Evolutionary conservation across 2,329 filamentous ascomycete species (phyloP).

Genomic region (Alternaria dauci): DNA sequence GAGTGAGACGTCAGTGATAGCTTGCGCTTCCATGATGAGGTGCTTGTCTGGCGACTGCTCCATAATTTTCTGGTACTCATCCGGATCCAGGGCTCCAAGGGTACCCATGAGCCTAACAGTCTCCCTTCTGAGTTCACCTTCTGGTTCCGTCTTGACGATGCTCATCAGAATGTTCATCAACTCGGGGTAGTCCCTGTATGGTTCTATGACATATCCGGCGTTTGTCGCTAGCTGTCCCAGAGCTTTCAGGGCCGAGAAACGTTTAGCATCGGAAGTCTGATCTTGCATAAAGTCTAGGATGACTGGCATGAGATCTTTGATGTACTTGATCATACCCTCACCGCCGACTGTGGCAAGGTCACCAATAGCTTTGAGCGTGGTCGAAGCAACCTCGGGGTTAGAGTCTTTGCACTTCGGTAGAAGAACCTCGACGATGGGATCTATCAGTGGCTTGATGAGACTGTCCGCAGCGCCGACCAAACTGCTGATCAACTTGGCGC

Average conservation of each 20-base stretch:
- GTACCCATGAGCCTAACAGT: conserved; percentile 98
- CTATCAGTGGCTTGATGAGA: conserved; percentile 94
- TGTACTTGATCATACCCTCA: conserved; percentile 91
- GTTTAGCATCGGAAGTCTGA: conserved; percentile 86
- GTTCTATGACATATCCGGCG: conserved; percentile 95
- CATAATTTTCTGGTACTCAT: conserved; percentile 94
- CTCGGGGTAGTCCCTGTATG: conserved; percentile 94
- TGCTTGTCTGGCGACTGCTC: conserved; percentile 87
- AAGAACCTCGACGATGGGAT: conserved; percentile 94
- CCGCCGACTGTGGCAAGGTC: conserved; percentile 94
- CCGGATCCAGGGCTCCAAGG: conserved; percentile 91
- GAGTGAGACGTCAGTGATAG: conserved; percentile 88
- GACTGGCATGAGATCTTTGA: conserved; percentile 90
- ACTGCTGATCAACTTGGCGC: conserved; percentile 88
- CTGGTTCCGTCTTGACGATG: conserved; percentile 92
- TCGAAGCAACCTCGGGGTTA: conserved; percentile 88
- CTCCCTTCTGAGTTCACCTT: conserved; percentile 85
- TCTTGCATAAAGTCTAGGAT: conserved; percentile 95
- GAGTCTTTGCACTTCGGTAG: conserved; percentile 88
- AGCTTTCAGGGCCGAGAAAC: conserved; percentile 88
- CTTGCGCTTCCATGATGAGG: conserved; percentile 70
- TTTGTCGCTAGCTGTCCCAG: conserved; percentile 93
- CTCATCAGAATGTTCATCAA: conserved; percentile 90
- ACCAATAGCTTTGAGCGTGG: conserved; percentile 93
- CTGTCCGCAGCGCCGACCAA: conserved; percentile 92